These are phyloP conservation scores for Pneumocystis jirovecii DNA, from an alignment of 1,139 yeast genomes.

Conservation along the genomic window DNA sequence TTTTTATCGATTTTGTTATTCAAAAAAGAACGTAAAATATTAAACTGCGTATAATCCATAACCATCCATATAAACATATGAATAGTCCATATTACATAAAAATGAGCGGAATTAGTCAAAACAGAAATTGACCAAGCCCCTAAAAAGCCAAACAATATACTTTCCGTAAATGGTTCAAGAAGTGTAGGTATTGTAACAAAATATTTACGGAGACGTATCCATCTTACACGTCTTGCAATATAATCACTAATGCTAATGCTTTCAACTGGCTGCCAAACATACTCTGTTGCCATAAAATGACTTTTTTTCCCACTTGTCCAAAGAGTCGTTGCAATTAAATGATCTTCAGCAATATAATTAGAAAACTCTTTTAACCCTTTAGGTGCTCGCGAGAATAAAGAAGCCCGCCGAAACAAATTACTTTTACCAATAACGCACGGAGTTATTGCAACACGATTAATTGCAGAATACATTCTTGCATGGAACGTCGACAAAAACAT, in stretches of 20 bases:
- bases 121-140: constrained; percentile 40
- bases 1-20: constrained; percentile 19
- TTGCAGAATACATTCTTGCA: constrained; percentile 66
- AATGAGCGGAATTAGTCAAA: constrained; percentile 29
- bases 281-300: constrained; percentile 66
- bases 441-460: constrained; percentile 62
- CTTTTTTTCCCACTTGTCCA: constrained; percentile 58
- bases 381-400: constrained; percentile 24
- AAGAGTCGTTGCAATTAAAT: constrained; percentile 75
- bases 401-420: constrained; percentile 57
- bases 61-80: constrained; percentile 42
- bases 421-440: constrained; percentile 94
- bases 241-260: constrained; percentile 41
- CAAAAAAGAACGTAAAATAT: constrained; percentile 28
- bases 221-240: constrained; percentile 53
- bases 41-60: constrained; percentile 51
- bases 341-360: constrained; percentile 78
- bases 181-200: constrained; percentile 79
- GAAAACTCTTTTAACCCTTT: constrained; percentile 62
- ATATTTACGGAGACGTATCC: constrained; percentile 80
- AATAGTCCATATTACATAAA: constrained; percentile 23
- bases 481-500: constrained; percentile 75
- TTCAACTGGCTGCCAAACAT: constrained; percentile 63
- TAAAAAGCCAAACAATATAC: constrained; percentile 44
- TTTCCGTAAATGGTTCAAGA: constrained; percentile 76